These are phyloP conservation scores for Cylindrotheca closterium DNA, from an alignment of 108 stramenopile species.

Conservation along the genomic window DNA sequence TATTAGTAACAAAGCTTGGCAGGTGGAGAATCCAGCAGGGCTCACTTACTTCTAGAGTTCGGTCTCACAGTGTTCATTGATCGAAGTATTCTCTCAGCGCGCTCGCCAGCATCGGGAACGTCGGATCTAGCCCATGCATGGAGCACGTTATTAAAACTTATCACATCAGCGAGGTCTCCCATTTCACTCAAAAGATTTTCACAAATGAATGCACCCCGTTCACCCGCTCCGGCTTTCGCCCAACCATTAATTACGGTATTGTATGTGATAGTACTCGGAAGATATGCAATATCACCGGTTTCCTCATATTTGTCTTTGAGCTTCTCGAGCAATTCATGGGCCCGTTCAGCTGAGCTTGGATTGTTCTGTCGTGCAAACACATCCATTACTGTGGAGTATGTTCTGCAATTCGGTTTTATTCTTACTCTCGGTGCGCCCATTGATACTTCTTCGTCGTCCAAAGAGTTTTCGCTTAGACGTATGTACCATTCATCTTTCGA, in stretches of 20 bases:
- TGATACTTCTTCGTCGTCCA: conserved; percentile 1
- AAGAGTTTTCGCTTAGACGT: background rate
- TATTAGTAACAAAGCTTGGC: too few species aligned
- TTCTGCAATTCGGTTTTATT: conserved; percentile 20
- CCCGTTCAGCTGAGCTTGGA: conserved; percentile 32
- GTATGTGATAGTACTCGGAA: conserved; percentile 44
- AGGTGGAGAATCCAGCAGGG: too few species aligned
- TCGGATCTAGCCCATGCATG: conserved; percentile 45
- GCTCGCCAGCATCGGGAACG: conserved; percentile 36
- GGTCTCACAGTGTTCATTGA: conserved; percentile 26
- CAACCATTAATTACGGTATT: conserved; percentile 50
- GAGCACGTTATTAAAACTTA: conserved; percentile 43
- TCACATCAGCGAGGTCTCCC: conserved; percentile 26
- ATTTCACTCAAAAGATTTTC: conserved; percentile 36
- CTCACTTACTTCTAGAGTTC: conserved; percentile 10
- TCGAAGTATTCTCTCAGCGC: conserved; percentile 39
- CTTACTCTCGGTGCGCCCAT: background rate
- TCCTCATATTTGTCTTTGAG: conserved; percentile 17
- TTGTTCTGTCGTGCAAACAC: conserved; percentile 47
- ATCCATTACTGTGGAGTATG: conserved; percentile 52
- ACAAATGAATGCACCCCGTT: conserved; percentile 5
- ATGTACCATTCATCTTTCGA: background rate
- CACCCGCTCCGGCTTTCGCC: conserved; percentile 30
- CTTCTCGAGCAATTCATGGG: conserved; percentile 33
- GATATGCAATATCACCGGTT: background rate